Evolutionary conservation across 2,329 filamentous ascomycete species (phyloP), one percentile per base, ranked within the genome.

Genomic region (Scytalidium sp.): DNA sequence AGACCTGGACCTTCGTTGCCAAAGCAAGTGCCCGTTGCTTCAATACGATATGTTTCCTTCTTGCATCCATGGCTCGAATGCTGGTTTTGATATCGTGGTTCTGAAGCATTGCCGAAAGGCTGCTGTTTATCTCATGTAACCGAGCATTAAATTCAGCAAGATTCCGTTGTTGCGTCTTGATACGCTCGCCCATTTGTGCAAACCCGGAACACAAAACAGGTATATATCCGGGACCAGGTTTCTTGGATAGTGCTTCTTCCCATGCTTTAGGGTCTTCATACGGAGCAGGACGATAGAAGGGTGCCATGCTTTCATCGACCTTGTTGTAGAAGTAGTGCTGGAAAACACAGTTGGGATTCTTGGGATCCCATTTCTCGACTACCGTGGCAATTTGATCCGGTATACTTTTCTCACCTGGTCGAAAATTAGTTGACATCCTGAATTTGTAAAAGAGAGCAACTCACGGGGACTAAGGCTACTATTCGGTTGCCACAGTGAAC

Each of bases 301-400:
- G 87, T n/a, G 87, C 84, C 64, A 80, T 79, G 46, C 82, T 80
- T 61, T 87, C 82, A 55, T 87, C 84, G 55, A 92, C 88, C 57
- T 88, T 84, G 71, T 94, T 94, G 76, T 94, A 95, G 67, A 94
- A 90, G 73, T 93, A 93, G 64, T 88, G 76, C 67, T 90, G 87
- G 72, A 94, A 90, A 22, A 80, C 81, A 60, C 87, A 91, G 64
- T 82, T 83, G 19, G 82, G 77, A 65, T 77, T 80, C 21, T 76
- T 69, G 1, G 87, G 84, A 53, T 88, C 78, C 89, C 89, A 94
- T 70, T 92, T 91, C 52, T 82, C 75, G 46, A 82, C 73, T 39
- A 94, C 77, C 21, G 83, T 75, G 53, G 78, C 75, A 66, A 92
- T 88, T 66, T 93, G 88, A 50, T 91, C 85, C 19, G 83, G 76